Evolutionary conservation across 768 basidiomycete genomes (phyloP).

Genomic region (Suillus sp.): DNA sequence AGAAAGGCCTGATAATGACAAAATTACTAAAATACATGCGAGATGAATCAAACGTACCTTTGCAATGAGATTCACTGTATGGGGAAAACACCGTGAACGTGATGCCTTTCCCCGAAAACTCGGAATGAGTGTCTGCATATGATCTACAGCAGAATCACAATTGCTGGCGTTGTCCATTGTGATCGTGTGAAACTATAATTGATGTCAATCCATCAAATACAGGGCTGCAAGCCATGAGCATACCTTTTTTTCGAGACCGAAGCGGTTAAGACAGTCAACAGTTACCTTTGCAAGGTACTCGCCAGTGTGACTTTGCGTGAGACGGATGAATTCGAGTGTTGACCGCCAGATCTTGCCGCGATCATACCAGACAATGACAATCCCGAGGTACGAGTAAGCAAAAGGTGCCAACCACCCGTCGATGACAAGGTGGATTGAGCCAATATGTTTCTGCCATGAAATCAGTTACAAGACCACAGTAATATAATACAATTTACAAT

Average conservation of each 20-base stretch:
- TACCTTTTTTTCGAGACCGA: no score
- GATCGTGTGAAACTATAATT: no score
- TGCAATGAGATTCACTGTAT: no score
- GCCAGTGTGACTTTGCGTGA: slow-evolving; percentile 32
- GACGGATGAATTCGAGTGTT: slow-evolving; percentile 38
- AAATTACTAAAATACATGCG: no score
- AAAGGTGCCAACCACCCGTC: slow-evolving; percentile 40
- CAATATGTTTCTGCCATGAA: slow-evolving; percentile 13
- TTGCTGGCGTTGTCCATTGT: slow-evolving; percentile 35
- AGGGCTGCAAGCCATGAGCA: no score
- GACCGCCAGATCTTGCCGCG: slow-evolving; percentile 30
- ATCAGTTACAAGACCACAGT: not conserved
- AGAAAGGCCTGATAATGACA: no score
- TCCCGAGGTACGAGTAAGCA: slow-evolving; percentile 31
- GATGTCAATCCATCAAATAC: no score
- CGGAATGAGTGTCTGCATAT: slow-evolving; percentile 22
- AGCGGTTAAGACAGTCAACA: no score
- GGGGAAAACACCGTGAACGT: no score
- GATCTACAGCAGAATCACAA: slow-evolving; percentile 28
- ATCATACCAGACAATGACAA: slow-evolving; percentile 35
- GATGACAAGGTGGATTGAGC: slow-evolving; percentile 33
- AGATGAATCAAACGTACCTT: no score
- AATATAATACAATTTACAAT: no score
- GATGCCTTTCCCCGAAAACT: no score
- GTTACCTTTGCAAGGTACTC: slow-evolving; percentile 32